Percentiles rank a stretch among this genome's conserved stretches.
phyloP scores from a whole-genome alignment of 1,284 basidiomycete genomes.

The Malassezia caprae region DNA sequence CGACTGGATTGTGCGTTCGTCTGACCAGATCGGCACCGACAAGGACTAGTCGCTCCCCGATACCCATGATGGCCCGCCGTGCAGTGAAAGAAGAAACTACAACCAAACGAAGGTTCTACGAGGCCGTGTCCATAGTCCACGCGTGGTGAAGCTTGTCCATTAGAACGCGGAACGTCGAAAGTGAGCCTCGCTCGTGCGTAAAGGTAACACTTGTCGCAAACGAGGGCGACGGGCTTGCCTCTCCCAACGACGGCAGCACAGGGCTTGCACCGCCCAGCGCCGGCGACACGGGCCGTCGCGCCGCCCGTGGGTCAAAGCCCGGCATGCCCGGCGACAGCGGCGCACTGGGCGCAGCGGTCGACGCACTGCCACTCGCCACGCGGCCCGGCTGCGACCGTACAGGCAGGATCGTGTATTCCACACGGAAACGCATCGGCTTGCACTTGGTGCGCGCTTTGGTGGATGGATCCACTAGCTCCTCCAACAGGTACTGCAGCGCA shows the following conservation, averaged over 20 bases:
- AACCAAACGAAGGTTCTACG: neutral
- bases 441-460: slow-evolving; percentile 23
- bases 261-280: slow-evolving; percentile 16
- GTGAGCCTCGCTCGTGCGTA: slow-evolving; percentile 76
- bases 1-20: slow-evolving; percentile 13
- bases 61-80: neutral
- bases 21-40: slow-evolving; percentile 4
- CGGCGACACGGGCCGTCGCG: slow-evolving; percentile 13
- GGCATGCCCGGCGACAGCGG: slow-evolving; percentile 11
- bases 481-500: slow-evolving; percentile 31
- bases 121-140: slow-evolving; percentile 53
- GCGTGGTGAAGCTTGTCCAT: slow-evolving; percentile 62
- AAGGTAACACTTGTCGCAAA: slow-evolving; percentile 58
- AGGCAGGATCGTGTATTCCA: slow-evolving; percentile 39
- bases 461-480: slow-evolving; percentile 28
- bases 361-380: neutral
- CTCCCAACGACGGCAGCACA: neutral
- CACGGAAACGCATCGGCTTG: slow-evolving; percentile 42
- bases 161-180: slow-evolving; percentile 66
- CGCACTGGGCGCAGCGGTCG: neutral
- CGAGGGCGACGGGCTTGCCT: neutral
- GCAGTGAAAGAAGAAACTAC: neutral
- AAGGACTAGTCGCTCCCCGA: neutral
- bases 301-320: slow-evolving; percentile 13
- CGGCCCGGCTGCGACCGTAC: slow-evolving; percentile 26